Conservation (phyloP, 192 early-diverging fungal genomes). For the Coemansia furcata region DNA sequence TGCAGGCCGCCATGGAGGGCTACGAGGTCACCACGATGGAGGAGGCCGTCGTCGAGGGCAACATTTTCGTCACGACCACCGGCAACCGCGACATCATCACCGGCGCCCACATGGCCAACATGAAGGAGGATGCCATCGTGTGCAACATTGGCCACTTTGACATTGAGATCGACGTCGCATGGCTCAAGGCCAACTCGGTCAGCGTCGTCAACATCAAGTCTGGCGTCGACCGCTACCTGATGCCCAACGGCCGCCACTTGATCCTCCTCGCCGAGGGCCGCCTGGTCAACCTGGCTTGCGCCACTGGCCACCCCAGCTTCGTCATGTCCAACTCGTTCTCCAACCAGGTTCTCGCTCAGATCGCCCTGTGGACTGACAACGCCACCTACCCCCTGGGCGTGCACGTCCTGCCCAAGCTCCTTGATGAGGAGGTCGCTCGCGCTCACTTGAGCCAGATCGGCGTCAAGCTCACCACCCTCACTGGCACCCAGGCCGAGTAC, state of each 20-base stretch:
- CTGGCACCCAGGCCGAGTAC: conserved; percentile 71
- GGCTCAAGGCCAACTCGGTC: conserved; percentile 93
- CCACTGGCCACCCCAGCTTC: conserved; percentile 97
- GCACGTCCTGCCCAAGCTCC: conserved; percentile 98
- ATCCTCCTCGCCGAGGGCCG: conserved; percentile 98
- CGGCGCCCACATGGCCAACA: conserved; percentile 84
- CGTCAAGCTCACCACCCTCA: conserved; percentile 88
- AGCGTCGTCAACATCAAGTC: conserved; percentile 95
- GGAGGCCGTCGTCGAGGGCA: conserved; percentile 83
- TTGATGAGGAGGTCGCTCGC: conserved; percentile 98
- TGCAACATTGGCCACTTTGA: conserved; percentile 99
- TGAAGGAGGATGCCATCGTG: conserved; percentile 99
- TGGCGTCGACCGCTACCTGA: conserved; percentile 95
- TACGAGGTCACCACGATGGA: conserved; percentile 99
- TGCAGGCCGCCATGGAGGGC: conserved; percentile 99
- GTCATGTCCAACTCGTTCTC: conserved; percentile 99
- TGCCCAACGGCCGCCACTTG: conserved; percentile 89
- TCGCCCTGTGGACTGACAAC: conserved; percentile 95
- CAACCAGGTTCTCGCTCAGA: conserved; percentile 98
- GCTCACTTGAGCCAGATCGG: conserved; percentile 94
- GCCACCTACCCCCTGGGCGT: conserved; percentile 89
- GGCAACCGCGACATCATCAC: conserved; percentile 98
- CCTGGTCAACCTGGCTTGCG: conserved; percentile 99
- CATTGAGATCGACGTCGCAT: conserved; percentile 97
- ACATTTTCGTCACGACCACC: conserved; percentile 99